Percentiles rank a stretch among this genome's conserved stretches.
These are phyloP conservation scores for Trebouxia sp. DNA, from an alignment of 139 green algal genomes.

Conservation along the genomic window DNA sequence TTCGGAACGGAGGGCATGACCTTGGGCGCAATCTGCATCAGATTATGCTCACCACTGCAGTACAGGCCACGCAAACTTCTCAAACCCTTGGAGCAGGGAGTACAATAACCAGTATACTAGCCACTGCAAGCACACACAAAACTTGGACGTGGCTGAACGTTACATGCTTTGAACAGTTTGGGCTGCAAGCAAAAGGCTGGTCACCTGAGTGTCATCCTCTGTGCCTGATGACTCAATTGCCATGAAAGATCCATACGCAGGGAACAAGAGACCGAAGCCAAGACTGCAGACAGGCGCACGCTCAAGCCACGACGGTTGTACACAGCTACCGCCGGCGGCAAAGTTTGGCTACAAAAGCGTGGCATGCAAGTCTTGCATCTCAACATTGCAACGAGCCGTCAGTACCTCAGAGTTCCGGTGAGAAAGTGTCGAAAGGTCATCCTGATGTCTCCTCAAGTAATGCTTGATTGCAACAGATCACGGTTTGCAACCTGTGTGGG, in stretches of 20 bases:
- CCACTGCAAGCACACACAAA: conserved; percentile 1
- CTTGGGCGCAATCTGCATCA: background rate
- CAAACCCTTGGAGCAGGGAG: conserved; percentile 25
- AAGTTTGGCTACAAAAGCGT: too few relatives aligned
- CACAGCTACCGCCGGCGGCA: too few relatives aligned
- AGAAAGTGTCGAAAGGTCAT: conserved; percentile 9
- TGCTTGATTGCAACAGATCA: too few relatives aligned
- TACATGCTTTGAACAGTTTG: background rate
- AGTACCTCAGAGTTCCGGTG: background rate
- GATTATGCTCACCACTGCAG: conserved; percentile 15
- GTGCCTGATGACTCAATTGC: conserved; percentile 30
- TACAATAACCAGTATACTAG: conserved; percentile 34
- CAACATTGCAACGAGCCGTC: background rate
- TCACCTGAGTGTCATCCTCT: conserved; percentile 30
- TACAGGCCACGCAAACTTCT: conserved; percentile 24
- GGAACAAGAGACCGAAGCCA: conserved; percentile 24
- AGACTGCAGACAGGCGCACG: conserved; percentile 17
- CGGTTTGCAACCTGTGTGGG: too few relatives aligned
- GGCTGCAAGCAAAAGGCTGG: background rate
- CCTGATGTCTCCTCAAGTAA: background rate
- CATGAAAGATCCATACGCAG: conserved; percentile 24
- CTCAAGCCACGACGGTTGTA: too few relatives aligned
- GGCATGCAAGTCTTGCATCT: too few relatives aligned
- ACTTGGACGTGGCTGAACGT: background rate
- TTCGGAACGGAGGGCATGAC: too few relatives aligned